Conservation (phyloP, 2,329 filamentous ascomycete genomes). For the Nannizziopsis barbatae region DNA sequence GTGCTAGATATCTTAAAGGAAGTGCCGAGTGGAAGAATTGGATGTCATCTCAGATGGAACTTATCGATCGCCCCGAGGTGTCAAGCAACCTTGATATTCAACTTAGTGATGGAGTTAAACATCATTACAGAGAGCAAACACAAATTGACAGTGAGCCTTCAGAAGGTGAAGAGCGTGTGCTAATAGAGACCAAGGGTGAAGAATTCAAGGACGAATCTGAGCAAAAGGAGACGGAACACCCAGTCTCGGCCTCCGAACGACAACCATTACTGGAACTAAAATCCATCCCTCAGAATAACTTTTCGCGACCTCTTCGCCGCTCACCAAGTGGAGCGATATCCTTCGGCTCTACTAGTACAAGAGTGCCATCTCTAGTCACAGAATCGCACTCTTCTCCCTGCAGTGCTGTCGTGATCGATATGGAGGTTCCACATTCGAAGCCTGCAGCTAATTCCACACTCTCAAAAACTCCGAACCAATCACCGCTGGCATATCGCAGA, state of each 20-base stretch:
- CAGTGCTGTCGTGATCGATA: conserved; percentile 3
- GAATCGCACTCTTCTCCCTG: conserved; percentile 6
- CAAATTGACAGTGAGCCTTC: conserved; percentile 18
- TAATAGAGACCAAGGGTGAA: not conserved
- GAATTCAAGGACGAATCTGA: not conserved
- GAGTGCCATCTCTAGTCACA: conserved; percentile 11
- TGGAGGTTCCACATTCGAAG: not conserved
- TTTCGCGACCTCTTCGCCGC: conserved; percentile 16
- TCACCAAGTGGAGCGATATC: conserved; percentile 14
- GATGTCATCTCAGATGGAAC: conserved; percentile 20
- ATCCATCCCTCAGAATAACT: conserved; percentile 15
- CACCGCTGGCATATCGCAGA: conserved; percentile 13
- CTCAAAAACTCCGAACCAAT: conserved; percentile 11
- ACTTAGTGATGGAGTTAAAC: conserved; percentile 8
- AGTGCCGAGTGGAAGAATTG: conserved; percentile 20
- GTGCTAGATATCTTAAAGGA: conserved; percentile 4
- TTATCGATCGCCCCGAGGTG: conserved; percentile 10
- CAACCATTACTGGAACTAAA: conserved; percentile 12
- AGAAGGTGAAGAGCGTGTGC: not conserved
- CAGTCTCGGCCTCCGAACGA: not conserved
- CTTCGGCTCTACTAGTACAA: conserved; percentile 11
- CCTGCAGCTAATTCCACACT: conserved; percentile 5
- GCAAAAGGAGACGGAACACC: not conserved
- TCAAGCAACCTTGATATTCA: not conserved
- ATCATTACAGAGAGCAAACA: conserved; percentile 24